These are phyloP conservation scores for Aspergillus neotritici DNA, from an alignment of 2,329 filamentous ascomycete species.

Conservation along the genomic window DNA sequence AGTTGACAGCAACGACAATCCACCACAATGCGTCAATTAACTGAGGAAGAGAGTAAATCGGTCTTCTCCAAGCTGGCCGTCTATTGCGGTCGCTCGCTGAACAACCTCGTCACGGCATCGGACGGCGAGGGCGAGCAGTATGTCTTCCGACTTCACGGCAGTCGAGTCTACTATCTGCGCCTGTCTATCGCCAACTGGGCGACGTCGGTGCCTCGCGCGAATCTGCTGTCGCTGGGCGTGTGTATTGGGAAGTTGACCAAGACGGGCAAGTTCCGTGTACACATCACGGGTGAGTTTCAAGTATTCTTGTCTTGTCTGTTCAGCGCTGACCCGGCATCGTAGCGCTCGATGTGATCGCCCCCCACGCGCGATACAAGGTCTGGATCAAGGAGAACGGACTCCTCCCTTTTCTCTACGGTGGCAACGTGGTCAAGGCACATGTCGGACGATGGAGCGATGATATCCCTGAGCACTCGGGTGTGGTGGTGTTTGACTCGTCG, in stretches of 20 bases:
- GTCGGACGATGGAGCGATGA: constrained; percentile 84
- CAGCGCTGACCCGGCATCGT: neutral
- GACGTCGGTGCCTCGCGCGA: constrained; percentile 74
- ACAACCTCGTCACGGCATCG: constrained; percentile 71
- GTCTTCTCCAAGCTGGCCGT: constrained; percentile 90
- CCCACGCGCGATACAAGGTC: constrained; percentile 91
- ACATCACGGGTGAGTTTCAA: constrained; percentile 62
- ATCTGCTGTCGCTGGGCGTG: constrained; percentile 79
- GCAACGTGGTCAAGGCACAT: constrained; percentile 78
- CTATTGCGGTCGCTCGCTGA: constrained; percentile 82
- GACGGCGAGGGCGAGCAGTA: constrained; percentile 68
- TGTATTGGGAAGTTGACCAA: constrained; percentile 56
- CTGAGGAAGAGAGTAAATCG: constrained; percentile 59
- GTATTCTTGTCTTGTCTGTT: neutral
- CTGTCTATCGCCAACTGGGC: constrained; percentile 87
- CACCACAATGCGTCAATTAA: constrained; percentile 66
- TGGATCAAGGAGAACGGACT: constrained; percentile 96
- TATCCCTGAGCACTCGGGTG: constrained; percentile 85
- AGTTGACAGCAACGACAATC: too few relatives aligned
- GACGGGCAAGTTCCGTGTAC: constrained; percentile 88
- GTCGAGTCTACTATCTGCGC: constrained; percentile 85
- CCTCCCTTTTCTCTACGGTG: constrained; percentile 95
- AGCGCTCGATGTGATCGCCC: constrained; percentile 78
- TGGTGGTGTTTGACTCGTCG: constrained; percentile 85
- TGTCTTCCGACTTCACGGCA: constrained; percentile 78